These are phyloP conservation scores for Penicillium janthinellum DNA, from an alignment of 2,329 filamentous ascomycete species.

Conservation along the genomic window DNA sequence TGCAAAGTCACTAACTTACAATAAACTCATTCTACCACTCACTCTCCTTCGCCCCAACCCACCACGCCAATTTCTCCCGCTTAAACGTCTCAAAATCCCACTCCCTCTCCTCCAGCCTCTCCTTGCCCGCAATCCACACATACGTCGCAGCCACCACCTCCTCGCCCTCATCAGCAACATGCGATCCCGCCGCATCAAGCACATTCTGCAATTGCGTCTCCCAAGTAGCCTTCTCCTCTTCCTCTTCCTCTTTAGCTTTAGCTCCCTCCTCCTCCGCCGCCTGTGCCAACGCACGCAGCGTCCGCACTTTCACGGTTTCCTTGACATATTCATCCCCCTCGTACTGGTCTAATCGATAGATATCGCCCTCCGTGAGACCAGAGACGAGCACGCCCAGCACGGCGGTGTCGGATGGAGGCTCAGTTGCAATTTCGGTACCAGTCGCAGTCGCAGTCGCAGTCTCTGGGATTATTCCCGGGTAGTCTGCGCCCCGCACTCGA, in stretches of 20 bases:
- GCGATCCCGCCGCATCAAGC: slow-evolving; percentile 54
- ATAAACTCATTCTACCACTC: slow-evolving; percentile 37
- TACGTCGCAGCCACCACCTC: slow-evolving; percentile 63
- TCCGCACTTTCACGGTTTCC: slow-evolving; percentile 48
- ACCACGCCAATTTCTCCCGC: slow-evolving; percentile 68
- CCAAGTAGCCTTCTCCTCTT: slow-evolving; percentile 15
- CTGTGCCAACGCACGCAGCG: slow-evolving; percentile 34
- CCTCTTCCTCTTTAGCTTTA: slow-evolving; percentile 17
- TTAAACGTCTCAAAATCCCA: slow-evolving; percentile 90
- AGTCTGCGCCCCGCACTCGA: slow-evolving; percentile 71
- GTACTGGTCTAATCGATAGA: slow-evolving; percentile 75
- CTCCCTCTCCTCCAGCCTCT: slow-evolving; percentile 67
- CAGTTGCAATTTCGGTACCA: background rate
- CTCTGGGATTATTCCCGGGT: slow-evolving; percentile 69
- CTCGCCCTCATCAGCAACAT: slow-evolving; percentile 50
- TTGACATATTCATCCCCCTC: slow-evolving; percentile 76
- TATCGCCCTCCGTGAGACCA: slow-evolving; percentile 75
- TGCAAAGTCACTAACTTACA: background rate
- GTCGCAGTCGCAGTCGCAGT: no score
- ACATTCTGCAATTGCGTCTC: slow-evolving; percentile 42
- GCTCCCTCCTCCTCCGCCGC: slow-evolving; percentile 8
- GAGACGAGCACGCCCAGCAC: slow-evolving; percentile 77
- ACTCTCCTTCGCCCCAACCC: slow-evolving; percentile 54
- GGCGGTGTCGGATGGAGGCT: slow-evolving; percentile 34
- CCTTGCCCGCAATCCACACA: slow-evolving; percentile 57